Conservation (phyloP, 768 basidiomycete species). For the Russula griseocarnosa region DNA sequence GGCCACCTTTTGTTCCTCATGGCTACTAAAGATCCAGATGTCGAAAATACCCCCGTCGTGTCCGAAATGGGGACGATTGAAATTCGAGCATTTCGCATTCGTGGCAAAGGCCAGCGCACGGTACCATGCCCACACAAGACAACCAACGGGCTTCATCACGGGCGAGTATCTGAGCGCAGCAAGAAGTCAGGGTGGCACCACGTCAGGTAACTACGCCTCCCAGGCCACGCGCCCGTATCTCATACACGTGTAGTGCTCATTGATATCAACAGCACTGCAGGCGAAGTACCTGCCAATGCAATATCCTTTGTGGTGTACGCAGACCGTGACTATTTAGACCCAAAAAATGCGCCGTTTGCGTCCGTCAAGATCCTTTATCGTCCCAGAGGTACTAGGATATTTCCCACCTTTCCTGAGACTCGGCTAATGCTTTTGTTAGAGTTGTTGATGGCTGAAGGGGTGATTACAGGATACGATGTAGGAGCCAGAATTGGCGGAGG, state of each 20-base stretch:
- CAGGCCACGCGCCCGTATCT: not conserved
- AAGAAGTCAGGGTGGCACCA: constrained; percentile 26
- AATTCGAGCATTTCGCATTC: constrained; percentile 14
- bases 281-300: not conserved
- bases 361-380: constrained; percentile 20
- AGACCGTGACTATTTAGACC: constrained; percentile 5
- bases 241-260: not conserved
- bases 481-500: too few relatives aligned
- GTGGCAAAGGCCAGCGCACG: not conserved
- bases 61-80: constrained; percentile 22
- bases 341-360: not conserved
- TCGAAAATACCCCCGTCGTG: constrained; percentile 13
- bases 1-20: not conserved
- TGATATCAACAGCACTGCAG: constrained; percentile 10
- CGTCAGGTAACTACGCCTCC: constrained; percentile 1
- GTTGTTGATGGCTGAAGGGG: constrained; percentile 17
- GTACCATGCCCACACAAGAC: too few relatives aligned
- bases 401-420: not conserved
- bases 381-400: constrained; percentile 11
- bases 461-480: not conserved
- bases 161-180: constrained; percentile 21
- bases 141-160: not conserved
- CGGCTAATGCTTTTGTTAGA: constrained; percentile 2
- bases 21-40: constrained; percentile 6
- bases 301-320: not conserved